These are phyloP conservation scores for Phylloporus arenicola DNA, from an alignment of 768 basidiomycete species.

Conservation along the genomic window DNA sequence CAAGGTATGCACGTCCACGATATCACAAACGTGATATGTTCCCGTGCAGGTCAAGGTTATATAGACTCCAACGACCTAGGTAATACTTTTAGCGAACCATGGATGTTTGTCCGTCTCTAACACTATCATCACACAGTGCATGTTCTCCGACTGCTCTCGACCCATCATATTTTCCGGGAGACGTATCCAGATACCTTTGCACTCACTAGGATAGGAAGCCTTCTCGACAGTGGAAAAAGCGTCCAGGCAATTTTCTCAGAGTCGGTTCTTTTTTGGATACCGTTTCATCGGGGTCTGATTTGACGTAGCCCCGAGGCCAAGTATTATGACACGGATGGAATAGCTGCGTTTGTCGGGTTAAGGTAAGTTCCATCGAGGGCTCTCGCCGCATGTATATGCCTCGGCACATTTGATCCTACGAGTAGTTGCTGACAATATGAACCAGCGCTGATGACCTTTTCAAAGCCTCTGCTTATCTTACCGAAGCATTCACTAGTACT, in stretches of 20 bases:
- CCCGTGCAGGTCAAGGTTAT: conserved; percentile 14
- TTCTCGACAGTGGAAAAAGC: conserved; percentile 63
- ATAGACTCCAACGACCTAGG: conserved; percentile 19
- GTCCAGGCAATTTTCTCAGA: conserved; percentile 43
- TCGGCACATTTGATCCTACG: not conserved
- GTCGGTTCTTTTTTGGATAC: conserved; percentile 29
- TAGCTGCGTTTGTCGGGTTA: conserved; percentile 65
- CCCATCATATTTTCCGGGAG: conserved; percentile 72
- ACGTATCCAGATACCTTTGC: conserved; percentile 67
- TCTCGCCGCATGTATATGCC: not conserved
- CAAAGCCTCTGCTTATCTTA: conserved; percentile 71
- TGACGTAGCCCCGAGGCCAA: conserved; percentile 51
- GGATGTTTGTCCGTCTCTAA: not conserved
- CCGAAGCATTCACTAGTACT: conserved; percentile 48
- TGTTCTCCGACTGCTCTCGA: conserved; percentile 68
- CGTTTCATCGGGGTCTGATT: conserved; percentile 1
- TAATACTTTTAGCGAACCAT: not conserved
- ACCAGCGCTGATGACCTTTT: conserved; percentile 68
- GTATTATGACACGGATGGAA: conserved; percentile 60
- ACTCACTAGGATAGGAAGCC: conserved; percentile 62
- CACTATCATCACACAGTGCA: conserved; percentile 43
- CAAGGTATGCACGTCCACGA: conserved; percentile 20
- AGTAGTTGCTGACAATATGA: conserved; percentile 2
- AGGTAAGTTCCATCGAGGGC: conserved; percentile 39
- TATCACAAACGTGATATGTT: conserved; percentile 19